Conservation (phyloP, 2,329 filamentous ascomycete genomes). For the Fusarium multiceps region DNA sequence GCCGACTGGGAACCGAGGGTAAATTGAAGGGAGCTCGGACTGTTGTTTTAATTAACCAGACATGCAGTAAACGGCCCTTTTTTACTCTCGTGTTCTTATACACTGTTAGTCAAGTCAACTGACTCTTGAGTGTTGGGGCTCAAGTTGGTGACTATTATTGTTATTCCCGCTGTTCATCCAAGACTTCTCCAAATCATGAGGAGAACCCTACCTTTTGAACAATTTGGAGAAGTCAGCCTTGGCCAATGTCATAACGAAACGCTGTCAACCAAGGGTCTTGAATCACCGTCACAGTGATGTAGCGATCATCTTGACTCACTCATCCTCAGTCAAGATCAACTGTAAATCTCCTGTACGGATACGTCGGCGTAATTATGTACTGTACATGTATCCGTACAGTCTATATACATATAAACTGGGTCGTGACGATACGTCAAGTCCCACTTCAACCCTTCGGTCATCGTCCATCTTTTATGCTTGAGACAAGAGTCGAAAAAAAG, state of each 20-base stretch:
- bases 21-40: constrained; percentile 16
- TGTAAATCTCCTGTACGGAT: constrained; percentile 16
- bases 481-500: constrained; percentile 20
- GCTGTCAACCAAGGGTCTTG: background rate
- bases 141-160: background rate
- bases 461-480: constrained; percentile 26
- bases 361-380: constrained; percentile 17
- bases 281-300: constrained; percentile 4
- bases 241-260: constrained; percentile 25
- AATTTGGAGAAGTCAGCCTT: constrained; percentile 36
- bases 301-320: background rate
- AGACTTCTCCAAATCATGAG: constrained; percentile 42
- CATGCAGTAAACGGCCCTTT: constrained; percentile 23
- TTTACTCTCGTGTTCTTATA: constrained; percentile 7
- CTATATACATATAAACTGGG: constrained; percentile 23
- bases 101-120: background rate
- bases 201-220: constrained; percentile 28
- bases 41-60: constrained; percentile 24
- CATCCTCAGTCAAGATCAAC: background rate
- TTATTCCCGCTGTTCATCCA: constrained; percentile 18
- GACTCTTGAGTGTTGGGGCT: background rate
- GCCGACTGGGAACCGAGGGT: constrained; percentile 44
- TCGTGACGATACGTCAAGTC: constrained; percentile 25
- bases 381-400: background rate
- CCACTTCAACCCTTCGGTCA: constrained; percentile 30